These are phyloP conservation scores for Sclerospora graminicola DNA, from an alignment of 352 stramenopile genomes.

Conservation along the genomic window DNA sequence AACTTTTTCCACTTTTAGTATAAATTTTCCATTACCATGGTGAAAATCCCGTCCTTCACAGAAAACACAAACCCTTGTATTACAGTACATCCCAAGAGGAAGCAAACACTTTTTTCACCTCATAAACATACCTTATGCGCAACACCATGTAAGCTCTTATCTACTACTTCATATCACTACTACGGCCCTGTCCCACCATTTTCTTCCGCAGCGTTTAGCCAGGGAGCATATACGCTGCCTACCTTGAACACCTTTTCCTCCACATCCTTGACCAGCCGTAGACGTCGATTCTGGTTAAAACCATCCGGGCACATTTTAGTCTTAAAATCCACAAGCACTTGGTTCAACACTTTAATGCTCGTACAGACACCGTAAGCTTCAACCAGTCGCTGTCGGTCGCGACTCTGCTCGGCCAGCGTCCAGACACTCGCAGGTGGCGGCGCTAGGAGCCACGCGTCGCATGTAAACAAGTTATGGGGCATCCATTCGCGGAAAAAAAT, in stretches of 20 bases:
- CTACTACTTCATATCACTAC: too few species aligned
- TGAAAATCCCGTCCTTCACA: too few species aligned
- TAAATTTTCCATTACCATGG: too few species aligned
- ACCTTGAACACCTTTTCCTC: conserved; percentile 34
- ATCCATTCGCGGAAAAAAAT: conserved; percentile 55
- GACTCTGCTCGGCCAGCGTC: conserved; percentile 39
- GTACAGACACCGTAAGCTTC: conserved; percentile 74
- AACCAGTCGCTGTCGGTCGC: conserved; percentile 36
- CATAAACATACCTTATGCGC: too few species aligned
- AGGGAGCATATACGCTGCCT: conserved; percentile 29
- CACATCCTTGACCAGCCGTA: conserved; percentile 42
- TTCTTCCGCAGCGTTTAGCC: conserved; percentile 31
- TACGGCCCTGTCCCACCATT: too few species aligned
- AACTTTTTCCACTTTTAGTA: too few species aligned
- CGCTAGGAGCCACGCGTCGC: conserved; percentile 65
- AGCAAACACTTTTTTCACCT: too few species aligned
- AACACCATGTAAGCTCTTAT: too few species aligned
- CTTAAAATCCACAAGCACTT: conserved; percentile 56
- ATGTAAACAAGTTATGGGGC: conserved; percentile 62
- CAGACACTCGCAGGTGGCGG: conserved; percentile 46
- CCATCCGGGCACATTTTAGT: conserved; percentile 38
- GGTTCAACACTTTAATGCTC: conserved; percentile 63
- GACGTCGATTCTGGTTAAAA: conserved; percentile 57
- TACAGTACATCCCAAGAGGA: too few species aligned
- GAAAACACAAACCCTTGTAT: too few species aligned